Conservation (phyloP, 805 yeast species). For the Dipodascopsis tothii region DNA sequence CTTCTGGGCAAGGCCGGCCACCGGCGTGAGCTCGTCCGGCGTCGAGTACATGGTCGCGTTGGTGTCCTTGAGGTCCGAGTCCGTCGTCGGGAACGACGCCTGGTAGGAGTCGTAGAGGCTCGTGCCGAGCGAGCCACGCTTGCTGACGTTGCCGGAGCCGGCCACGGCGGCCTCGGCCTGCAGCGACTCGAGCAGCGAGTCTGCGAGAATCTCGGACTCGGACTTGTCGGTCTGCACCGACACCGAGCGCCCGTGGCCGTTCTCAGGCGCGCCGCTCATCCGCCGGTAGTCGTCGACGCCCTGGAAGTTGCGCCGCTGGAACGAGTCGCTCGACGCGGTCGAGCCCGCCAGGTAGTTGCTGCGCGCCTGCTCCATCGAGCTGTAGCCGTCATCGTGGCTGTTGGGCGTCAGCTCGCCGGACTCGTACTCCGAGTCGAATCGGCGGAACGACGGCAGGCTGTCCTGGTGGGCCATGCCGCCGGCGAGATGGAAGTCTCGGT, state of each 20-base stretch:
- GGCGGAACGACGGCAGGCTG: neutral
- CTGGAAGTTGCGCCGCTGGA: too few relatives aligned
- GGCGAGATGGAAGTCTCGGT: neutral
- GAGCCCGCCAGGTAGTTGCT: neutral
- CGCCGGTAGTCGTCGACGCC: neutral
- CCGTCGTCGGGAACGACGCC: too few relatives aligned
- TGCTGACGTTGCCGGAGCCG: too few relatives aligned
- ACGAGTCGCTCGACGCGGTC: neutral
- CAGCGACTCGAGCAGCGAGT: slow-evolving; percentile 6
- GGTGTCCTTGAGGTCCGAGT: too few relatives aligned
- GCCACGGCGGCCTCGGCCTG: slow-evolving; percentile 2
- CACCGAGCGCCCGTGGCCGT: slow-evolving; percentile 6
- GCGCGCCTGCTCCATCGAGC: neutral
- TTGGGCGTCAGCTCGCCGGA: neutral
- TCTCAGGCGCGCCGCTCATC: neutral
- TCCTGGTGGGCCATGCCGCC: neutral
- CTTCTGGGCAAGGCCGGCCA: too few relatives aligned
- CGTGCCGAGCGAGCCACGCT: too few relatives aligned
- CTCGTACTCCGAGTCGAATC: neutral
- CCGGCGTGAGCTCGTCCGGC: too few relatives aligned
- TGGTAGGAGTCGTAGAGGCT: too few relatives aligned
- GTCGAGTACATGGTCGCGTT: too few relatives aligned
- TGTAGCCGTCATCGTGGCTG: neutral
- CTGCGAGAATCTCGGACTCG: slow-evolving; percentile 15
- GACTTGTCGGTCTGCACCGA: slow-evolving; percentile 8